phyloP scores from a whole-genome alignment of 1,284 basidiomycete species.

The Retiboletus flavoniger region DNA sequence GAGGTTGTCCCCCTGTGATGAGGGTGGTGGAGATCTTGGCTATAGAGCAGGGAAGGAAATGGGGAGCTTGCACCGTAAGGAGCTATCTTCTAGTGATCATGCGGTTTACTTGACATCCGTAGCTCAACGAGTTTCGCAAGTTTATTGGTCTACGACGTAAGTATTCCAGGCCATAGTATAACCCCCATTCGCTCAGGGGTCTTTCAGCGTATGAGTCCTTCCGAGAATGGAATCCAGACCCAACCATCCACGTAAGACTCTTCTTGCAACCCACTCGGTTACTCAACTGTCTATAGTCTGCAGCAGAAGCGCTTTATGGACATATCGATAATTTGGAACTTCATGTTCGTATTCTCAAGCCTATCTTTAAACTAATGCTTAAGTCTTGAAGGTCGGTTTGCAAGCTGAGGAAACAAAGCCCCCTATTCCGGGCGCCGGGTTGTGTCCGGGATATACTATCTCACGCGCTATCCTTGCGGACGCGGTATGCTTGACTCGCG shows the following conservation, averaged over 20 bases:
- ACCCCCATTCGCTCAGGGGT: background rate
- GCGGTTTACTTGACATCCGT: constrained; percentile 46
- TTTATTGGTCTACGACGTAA: constrained; percentile 52
- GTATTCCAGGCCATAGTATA: constrained; percentile 8
- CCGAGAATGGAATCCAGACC: constrained; percentile 76
- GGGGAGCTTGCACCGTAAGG: constrained; percentile 73
- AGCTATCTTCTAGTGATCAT: background rate
- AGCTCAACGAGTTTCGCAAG: constrained; percentile 65
- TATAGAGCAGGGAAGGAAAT: constrained; percentile 66
- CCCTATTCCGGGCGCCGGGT: constrained; percentile 71
- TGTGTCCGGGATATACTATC: constrained; percentile 87
- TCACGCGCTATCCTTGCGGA: constrained; percentile 83
- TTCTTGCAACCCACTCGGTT: background rate
- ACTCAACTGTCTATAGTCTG: constrained; percentile 40
- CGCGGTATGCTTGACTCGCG: constrained; percentile 69
- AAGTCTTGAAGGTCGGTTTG: constrained; percentile 53
- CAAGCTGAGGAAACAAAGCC: constrained; percentile 76
- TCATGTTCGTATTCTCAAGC: constrained; percentile 43
- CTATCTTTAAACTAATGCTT: background rate
- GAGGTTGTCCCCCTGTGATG: constrained; percentile 67
- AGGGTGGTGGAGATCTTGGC: constrained; percentile 72
- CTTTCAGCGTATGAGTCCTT: constrained; percentile 57
- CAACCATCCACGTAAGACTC: constrained; percentile 54
- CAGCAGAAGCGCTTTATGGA: constrained; percentile 68
- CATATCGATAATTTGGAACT: constrained; percentile 78